phyloP scores from a whole-genome alignment of 163 green algal genomes.

The Smithsoniella earleae region DNA sequence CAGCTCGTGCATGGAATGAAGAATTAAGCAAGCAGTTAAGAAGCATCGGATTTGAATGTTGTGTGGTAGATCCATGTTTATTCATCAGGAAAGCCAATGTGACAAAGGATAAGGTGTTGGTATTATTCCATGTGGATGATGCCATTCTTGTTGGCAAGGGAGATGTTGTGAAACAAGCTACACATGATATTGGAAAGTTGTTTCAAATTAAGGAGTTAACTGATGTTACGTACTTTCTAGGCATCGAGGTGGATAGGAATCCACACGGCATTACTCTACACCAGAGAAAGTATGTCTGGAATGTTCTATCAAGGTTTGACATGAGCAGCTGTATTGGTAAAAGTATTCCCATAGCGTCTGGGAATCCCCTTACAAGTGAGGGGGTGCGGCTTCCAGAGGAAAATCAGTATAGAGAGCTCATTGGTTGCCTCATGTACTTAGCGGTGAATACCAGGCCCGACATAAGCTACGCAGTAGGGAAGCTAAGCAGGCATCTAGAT shows the following conservation, averaged over 20 bases:
- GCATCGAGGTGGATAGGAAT: constrained; percentile 39
- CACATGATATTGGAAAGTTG: neutral
- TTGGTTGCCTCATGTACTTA: constrained; percentile 42
- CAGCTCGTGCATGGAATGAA: constrained; percentile 38
- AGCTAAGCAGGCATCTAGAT: constrained; percentile 36
- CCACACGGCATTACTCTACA: neutral
- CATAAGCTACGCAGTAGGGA: constrained; percentile 37
- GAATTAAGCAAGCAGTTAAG: constrained; percentile 33
- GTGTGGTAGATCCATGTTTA: constrained; percentile 36
- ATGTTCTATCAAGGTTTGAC: neutral
- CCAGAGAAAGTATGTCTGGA: neutral
- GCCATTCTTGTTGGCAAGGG: constrained; percentile 28
- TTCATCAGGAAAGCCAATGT: constrained; percentile 34
- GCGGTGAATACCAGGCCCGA: constrained; percentile 39
- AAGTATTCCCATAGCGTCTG: too few species aligned
- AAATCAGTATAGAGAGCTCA: constrained; percentile 38
- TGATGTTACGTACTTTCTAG: constrained; percentile 36
- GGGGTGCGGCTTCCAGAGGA: too few species aligned
- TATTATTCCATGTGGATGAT: constrained; percentile 44
- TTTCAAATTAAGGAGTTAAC: constrained; percentile 42
- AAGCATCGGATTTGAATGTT: constrained; percentile 32
- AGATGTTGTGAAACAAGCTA: neutral
- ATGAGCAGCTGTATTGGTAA: too few species aligned
- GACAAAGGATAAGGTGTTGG: neutral
- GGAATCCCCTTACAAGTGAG: too few species aligned